Base-by-base conservation (phyloP, 2,329 filamentous ascomycete species). In the Ascochyta lentis region DNA sequence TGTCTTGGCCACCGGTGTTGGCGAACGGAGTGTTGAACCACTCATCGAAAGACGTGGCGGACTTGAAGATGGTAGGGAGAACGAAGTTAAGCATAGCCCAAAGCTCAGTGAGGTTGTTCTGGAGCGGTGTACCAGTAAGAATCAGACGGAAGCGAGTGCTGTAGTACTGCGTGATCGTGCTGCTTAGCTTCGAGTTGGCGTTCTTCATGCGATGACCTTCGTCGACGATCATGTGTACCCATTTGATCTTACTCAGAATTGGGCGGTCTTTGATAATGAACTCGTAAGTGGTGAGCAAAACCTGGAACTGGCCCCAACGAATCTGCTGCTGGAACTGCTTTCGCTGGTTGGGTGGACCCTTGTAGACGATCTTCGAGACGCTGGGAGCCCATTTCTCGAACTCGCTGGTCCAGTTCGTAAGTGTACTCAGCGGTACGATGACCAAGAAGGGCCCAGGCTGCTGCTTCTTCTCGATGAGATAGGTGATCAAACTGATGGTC, bases 121-220 rank as follows among this genome's bases (percentile, higher is more conserved):
- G 94, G 27, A 99, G 82, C 5, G 95, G 95, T 5, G 95, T 99
- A 83, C 95, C 95, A 2, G 95, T 99, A 66, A 99, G 85, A 79
- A 99, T 99, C 54, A 99, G 86, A 67, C 95, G 91, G 81, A 95
- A 99, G 13, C 94, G 89, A 27, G 94, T 97, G 69, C 84, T 89
- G 80, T 99, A 99, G 81, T 98, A 98, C 59, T 92, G 88, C 34
- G 94, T 93, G 63, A 99, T 91, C 4, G 95, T 98, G 64, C 88
- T 92, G 77, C 92, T 97, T 66, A 99, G 84, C 80, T 99, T 99
- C 9, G 95, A 99, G 67, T 95, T 89, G 27, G 91, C 85, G 78
- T 99, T 99, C 85, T 99, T 99, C 95, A 99, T 99, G 75, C 95
- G 92, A 77, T 99, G 95, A 79, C 95, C 95, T 82, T 99, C 95